A percentile compares a stretch with the other conserved stretches of the same genome.
Conservation (phyloP, 805 yeast species). For the Yamadazyma endophytica region DNA sequence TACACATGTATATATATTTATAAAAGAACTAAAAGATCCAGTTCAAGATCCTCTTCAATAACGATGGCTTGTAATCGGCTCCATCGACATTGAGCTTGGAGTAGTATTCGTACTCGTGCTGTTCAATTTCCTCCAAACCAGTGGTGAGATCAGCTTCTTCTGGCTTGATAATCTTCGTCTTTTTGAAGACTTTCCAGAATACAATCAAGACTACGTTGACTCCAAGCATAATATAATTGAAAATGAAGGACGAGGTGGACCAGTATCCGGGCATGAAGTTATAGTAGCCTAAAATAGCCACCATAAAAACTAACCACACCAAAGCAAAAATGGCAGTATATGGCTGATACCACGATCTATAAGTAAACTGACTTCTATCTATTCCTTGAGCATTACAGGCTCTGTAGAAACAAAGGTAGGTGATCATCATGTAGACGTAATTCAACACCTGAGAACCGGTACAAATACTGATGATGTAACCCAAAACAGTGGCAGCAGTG, state of each 20-base stretch:
- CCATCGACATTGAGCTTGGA: constrained; percentile 6
- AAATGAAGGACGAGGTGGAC: constrained; percentile 58
- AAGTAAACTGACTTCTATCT: constrained; percentile 34
- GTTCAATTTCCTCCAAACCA: constrained; percentile 45
- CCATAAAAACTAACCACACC: constrained; percentile 29
- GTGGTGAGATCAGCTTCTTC: constrained; percentile 43
- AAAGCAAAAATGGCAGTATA: constrained; percentile 29
- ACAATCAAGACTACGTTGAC: constrained; percentile 26
- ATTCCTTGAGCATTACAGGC: constrained; percentile 39
- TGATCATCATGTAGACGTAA: constrained; percentile 41
- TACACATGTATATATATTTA: no score
- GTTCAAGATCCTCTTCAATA: constrained; percentile 6
- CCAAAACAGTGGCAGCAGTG: constrained; percentile 32
- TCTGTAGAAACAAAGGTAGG: constrained; percentile 42
- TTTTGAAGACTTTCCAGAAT: constrained; percentile 34
- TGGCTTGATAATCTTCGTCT: constrained; percentile 34
- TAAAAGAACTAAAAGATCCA: constrained; percentile 8
- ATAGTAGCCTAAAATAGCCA: constrained; percentile 64
- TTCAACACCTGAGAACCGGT: constrained; percentile 46
- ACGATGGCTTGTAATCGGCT: constrained; percentile 3
- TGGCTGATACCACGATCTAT: constrained; percentile 41
- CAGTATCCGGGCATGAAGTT: constrained; percentile 62
- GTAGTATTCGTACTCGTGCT: constrained; percentile 37
- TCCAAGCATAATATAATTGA: constrained; percentile 70
- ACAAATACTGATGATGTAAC: constrained; percentile 44